Base-by-base conservation (phyloP, 164 flowering plant species). In the Tetrastigma voinierianum region DNA sequence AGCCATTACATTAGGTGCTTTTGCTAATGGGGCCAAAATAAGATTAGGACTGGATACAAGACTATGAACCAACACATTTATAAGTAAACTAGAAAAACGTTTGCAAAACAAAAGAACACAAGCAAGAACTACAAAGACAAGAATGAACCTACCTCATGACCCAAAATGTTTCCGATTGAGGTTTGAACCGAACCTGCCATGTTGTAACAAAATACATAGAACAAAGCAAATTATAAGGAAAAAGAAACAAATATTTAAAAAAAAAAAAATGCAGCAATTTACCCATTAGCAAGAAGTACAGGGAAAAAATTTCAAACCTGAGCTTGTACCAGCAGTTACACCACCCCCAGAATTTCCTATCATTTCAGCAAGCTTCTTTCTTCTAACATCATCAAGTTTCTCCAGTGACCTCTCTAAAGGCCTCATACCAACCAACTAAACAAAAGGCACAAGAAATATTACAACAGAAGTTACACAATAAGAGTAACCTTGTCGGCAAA, bases 361-460 rank as follows among this genome's bases (percentile, higher is more conserved):
- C 98, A 93, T 88, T 67, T 96, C 99, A 17, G 95, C 82, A 20
- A 96, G 88, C 74, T 93, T 96, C 78, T 96, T 96, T 75, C 74
- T 84, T 61, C 98, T 81, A 44, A 96, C 96, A 70, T 96, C 99
- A 78, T 96, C 99, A 65, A 96, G 95, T 78, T 96, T 96, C 82
- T 96, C 99, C 51, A 96, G 71, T 18, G 96, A 91, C 77, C 85
- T 86, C 74, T 93, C 99, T 64, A 96, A 69, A 67, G 99, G 97
- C 69, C 93, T 86, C 99, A 96, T 90, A 66, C 99, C 99, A 70
- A 96, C 99, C 70, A 79, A 83, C 99, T 96, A 61, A 46, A 5
- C 13, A 15, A 18, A 44, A 10, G 7, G 40, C 6, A 19, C n/a
- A 69, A 55, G 16, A 51, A 52, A 43, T 57, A 15, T 2, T 68